These are phyloP conservation scores for Silene coronaria DNA, from an alignment of 179 eudicot species.

Conservation along the genomic window DNA sequence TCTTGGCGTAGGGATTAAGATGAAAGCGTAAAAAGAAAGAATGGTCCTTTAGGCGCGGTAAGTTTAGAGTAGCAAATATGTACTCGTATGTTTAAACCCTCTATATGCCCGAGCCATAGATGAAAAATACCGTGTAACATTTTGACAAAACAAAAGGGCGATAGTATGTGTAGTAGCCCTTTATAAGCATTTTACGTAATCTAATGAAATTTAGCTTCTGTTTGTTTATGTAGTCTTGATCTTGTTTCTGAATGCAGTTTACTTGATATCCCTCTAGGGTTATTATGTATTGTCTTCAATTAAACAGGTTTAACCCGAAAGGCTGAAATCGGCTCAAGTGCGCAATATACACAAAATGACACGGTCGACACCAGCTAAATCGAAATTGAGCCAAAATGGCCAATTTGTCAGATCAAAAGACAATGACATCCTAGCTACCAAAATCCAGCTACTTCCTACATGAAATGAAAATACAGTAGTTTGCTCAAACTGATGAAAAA, in stretches of 20 bases:
- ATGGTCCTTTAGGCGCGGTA: conserved; percentile 9
- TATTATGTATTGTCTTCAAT: background rate
- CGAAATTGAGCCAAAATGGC: no score
- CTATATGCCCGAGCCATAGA: background rate
- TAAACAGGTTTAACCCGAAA: background rate
- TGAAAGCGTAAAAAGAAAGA: conserved; percentile 20
- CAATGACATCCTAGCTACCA: background rate
- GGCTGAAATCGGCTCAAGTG: background rate
- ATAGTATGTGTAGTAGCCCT: conserved; percentile 10
- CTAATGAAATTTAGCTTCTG: conserved; percentile 16
- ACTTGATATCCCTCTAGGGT: background rate
- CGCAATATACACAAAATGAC: background rate
- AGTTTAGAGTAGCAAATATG: conserved; percentile 21
- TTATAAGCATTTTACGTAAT: background rate
- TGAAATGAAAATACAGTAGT: background rate
- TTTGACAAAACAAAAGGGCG: conserved; percentile 14
- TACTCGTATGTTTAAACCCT: conserved; percentile 16
- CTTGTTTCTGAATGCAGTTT: background rate
- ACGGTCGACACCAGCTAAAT: no score
- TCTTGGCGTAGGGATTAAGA: conserved; percentile 22
- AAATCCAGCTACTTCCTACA: background rate
- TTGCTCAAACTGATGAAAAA: background rate
- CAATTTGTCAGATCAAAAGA: background rate
- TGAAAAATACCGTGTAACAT: conserved; percentile 4
- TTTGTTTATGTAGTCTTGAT: background rate